Percentiles rank a stretch among this genome's conserved stretches.
Evolutionary conservation across 768 basidiomycete genomes (phyloP).

Genomic region (Kwoniella pini): DNA sequence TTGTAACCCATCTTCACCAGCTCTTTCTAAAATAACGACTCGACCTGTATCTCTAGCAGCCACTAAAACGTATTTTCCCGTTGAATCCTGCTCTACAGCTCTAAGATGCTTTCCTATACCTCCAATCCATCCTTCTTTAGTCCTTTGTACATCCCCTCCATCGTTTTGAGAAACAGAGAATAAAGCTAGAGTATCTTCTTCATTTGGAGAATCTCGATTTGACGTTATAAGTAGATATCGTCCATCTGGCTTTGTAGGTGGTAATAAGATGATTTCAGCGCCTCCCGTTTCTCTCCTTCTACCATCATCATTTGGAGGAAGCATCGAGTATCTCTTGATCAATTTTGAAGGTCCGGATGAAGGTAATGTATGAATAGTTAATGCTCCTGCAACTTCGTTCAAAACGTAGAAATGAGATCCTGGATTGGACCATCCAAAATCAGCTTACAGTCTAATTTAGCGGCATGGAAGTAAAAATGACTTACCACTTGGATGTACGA

Average conservation of each 20-base stretch:
- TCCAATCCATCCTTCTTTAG: conserved; percentile 11
- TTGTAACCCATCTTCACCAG: conserved; percentile 18
- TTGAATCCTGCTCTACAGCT: conserved; percentile 17
- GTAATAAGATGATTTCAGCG: conserved; percentile 31
- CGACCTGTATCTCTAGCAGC: conserved; percentile 31
- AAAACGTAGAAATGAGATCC: conserved; percentile 32
- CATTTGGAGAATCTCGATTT: conserved; percentile 33
- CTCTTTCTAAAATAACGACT: conserved; percentile 24
- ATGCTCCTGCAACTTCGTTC: conserved; percentile 29
- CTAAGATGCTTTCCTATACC: conserved; percentile 28
- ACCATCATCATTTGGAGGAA: conserved; percentile 23
- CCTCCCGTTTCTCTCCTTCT: conserved; percentile 14
- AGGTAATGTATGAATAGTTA: conserved; percentile 26
- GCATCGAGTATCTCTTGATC: conserved; percentile 25
- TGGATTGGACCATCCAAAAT: neutral
- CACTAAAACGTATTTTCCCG: conserved; percentile 23
- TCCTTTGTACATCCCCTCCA: conserved; percentile 16
- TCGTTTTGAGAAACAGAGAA: conserved; percentile 24
- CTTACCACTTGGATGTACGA: conserved; percentile 37
- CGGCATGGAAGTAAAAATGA: neutral
- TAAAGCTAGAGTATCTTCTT: conserved; percentile 32
- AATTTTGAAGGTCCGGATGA: conserved; percentile 4
- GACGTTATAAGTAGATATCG: conserved; percentile 29
- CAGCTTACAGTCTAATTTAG: neutral
- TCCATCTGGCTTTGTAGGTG: conserved; percentile 13